phyloP scores from a whole-genome alignment of 306 rosid species.

The Fragaria ananassa region DNA sequence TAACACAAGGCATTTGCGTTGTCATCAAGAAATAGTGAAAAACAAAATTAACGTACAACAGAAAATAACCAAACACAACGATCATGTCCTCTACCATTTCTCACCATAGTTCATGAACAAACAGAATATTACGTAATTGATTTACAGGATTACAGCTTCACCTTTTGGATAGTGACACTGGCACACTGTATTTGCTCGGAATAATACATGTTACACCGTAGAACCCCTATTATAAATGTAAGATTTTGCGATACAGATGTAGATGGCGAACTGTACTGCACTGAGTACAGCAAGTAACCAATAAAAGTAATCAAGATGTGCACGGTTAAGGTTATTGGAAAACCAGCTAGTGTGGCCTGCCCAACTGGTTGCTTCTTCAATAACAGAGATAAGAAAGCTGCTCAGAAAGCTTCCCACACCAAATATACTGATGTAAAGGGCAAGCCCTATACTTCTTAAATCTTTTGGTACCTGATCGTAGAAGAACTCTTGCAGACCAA shows the following conservation, averaged over 20 bases:
- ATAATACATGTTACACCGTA: neutral
- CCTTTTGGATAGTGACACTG: too few relatives aligned
- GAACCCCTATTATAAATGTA: conserved; percentile 20
- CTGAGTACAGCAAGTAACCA: conserved; percentile 53
- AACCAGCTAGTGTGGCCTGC: conserved; percentile 54
- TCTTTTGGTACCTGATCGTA: conserved; percentile 69
- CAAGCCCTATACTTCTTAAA: conserved; percentile 63
- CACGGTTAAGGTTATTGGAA: conserved; percentile 51
- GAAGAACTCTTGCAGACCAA: conserved; percentile 79
- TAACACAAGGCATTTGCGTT: too few relatives aligned
- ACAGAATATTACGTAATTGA: too few relatives aligned
- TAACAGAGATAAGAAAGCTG: conserved; percentile 50
- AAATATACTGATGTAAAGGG: conserved; percentile 56
- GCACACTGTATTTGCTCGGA: too few relatives aligned
- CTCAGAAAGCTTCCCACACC: conserved; percentile 70
- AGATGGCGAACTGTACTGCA: conserved; percentile 24
- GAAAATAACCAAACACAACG: too few relatives aligned
- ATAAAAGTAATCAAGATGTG: conserved; percentile 74
- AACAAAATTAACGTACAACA: too few relatives aligned
- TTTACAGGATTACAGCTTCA: too few relatives aligned
- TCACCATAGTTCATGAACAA: too few relatives aligned
- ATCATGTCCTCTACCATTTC: too few relatives aligned
- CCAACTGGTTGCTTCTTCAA: conserved; percentile 32
- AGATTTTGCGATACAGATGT: conserved; percentile 28
- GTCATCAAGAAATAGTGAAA: too few relatives aligned